Evolutionary conservation across 805 yeast genomes (phyloP).

Genomic region (Tetrapisispora namnaoensis): DNA sequence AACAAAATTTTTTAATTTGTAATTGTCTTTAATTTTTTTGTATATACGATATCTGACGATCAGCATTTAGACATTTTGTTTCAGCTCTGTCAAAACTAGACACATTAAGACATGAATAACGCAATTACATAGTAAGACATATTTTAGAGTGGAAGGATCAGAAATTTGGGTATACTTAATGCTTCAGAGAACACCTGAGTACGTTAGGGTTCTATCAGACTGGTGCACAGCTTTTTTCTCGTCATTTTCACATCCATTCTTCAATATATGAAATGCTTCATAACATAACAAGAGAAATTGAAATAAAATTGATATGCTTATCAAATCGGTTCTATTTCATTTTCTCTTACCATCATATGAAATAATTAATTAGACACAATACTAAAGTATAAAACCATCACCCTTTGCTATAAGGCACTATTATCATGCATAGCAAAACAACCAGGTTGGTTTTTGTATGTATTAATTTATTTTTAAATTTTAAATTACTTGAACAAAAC

Average conservation of each 20-base stretch:
- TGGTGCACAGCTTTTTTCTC: conserved; percentile 33
- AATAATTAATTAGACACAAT: neutral
- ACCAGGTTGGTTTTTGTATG: too few species aligned
- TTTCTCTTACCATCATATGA: neutral
- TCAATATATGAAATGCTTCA: neutral
- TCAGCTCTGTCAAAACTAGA: neutral
- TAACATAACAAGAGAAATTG: neutral
- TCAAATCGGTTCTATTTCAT: neutral
- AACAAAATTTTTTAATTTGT: neutral
- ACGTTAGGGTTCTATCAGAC: conserved; percentile 26
- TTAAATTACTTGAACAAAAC: too few species aligned
- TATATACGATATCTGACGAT: too few species aligned
- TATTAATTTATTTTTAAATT: neutral
- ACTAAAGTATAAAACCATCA: neutral
- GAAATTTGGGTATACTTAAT: conserved; percentile 33
- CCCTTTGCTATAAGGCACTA: too few species aligned
- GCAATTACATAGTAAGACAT: neutral
- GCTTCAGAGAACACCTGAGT: conserved; percentile 30
- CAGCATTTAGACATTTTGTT: neutral
- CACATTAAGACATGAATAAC: neutral
- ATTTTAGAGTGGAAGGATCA: conserved; percentile 13
- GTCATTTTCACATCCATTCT: conserved; percentile 17
- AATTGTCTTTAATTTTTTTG: neutral
- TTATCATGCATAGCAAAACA: too few species aligned
- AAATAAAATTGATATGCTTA: conserved; percentile 4